Percentiles rank a stretch among this genome's conserved stretches.
Evolutionary conservation across 805 yeast species (phyloP).

Genomic region (Wickerhamomyces sydowiorum): DNA sequence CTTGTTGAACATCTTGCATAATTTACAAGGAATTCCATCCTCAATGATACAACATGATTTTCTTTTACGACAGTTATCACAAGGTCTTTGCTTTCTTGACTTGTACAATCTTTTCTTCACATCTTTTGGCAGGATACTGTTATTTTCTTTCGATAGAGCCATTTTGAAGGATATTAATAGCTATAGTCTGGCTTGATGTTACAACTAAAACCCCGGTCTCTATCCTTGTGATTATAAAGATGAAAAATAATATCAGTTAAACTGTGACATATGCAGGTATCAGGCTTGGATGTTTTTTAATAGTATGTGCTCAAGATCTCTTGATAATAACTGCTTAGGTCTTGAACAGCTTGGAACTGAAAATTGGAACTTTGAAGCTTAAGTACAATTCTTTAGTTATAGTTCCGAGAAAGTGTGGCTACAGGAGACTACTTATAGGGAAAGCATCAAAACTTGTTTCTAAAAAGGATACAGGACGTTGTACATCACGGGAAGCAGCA

Average conservation of each 20-base stretch:
- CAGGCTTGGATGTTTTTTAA: too few relatives aligned
- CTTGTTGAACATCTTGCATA: conserved; percentile 26
- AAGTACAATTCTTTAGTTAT: too few relatives aligned
- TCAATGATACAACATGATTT: conserved; percentile 32
- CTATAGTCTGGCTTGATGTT: not conserved
- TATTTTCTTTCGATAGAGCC: not conserved
- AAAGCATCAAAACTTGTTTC: too few relatives aligned
- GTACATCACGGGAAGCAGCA: not conserved
- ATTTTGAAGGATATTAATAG: not conserved
- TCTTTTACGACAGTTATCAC: conserved; percentile 30
- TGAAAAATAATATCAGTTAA: too few relatives aligned
- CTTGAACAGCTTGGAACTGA: too few relatives aligned
- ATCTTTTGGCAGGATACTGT: not conserved
- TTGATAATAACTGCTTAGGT: too few relatives aligned
- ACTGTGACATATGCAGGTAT: not conserved
- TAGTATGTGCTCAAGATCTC: too few relatives aligned
- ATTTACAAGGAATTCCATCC: conserved; percentile 26
- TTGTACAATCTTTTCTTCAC: conserved; percentile 25
- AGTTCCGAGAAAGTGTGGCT: not conserved
- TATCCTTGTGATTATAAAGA: too few relatives aligned
- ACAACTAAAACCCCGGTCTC: not conserved
- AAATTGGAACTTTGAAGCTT: too few relatives aligned
- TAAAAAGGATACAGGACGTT: not conserved
- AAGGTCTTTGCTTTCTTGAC: conserved; percentile 29
- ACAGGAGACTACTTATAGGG: too few relatives aligned